Percentiles rank a stretch among this genome's conserved stretches.
Evolutionary conservation across 139 green algal species (phyloP).

Genomic region (Chlorella sp.): DNA sequence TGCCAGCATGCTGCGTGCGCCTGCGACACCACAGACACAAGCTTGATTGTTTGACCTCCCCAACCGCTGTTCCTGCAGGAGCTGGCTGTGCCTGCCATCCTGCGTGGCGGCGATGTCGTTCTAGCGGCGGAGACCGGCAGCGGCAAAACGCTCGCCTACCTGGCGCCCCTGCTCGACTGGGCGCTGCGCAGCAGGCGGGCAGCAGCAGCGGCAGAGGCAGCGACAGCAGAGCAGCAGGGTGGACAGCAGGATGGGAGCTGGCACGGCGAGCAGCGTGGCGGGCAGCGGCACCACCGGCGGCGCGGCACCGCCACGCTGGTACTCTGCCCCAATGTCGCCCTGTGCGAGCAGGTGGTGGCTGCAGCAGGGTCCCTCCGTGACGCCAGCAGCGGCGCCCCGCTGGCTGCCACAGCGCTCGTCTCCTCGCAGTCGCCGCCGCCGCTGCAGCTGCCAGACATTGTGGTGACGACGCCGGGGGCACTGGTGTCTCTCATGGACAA

Average conservation of each 20-base stretch:
- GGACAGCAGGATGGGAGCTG: no score
- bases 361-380: slow-evolving; percentile 40
- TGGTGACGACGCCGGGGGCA: slow-evolving; percentile 79
- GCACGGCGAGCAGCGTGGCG: not conserved
- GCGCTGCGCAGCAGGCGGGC: slow-evolving; percentile 43
- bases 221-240: not conserved
- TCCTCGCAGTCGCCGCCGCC: slow-evolving; percentile 67
- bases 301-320: slow-evolving; percentile 65
- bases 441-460: slow-evolving; percentile 69
- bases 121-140: slow-evolving; percentile 96
- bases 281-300: not conserved
- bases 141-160: slow-evolving; percentile 96
- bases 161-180: slow-evolving; percentile 79
- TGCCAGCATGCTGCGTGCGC: not conserved
- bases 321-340: slow-evolving; percentile 87
- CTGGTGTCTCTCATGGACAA: slow-evolving; percentile 64
- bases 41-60: not conserved
- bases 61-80: slow-evolving; percentile 50
- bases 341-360: slow-evolving; percentile 80
- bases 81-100: slow-evolving; percentile 62
- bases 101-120: slow-evolving; percentile 75
- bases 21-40: no score
- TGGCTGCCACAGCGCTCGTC: slow-evolving; percentile 58
- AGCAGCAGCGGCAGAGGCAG: not conserved
- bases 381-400: slow-evolving; percentile 34